Evolutionary conservation across 495 filamentous ascomycete species (phyloP).

Genomic region (Lasiosphaeria hispida): DNA sequence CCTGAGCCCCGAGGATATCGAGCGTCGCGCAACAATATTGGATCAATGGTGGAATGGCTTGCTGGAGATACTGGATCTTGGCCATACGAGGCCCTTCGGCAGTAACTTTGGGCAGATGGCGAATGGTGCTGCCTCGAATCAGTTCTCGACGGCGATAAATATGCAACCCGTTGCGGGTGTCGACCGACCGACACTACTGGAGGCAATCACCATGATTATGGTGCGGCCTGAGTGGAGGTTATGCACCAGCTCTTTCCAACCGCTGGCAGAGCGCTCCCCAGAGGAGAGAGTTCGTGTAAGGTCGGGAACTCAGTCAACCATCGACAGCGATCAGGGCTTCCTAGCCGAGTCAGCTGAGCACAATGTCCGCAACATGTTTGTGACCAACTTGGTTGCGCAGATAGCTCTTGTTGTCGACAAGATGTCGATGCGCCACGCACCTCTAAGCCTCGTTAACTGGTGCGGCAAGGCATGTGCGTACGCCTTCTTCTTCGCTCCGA

Average conservation of each 20-base stretch:
- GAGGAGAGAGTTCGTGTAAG: slow-evolving; percentile 38
- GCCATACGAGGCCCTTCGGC: slow-evolving; percentile 36
- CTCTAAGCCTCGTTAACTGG: slow-evolving; percentile 88
- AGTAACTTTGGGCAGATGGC: slow-evolving; percentile 51
- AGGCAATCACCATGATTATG: slow-evolving; percentile 87
- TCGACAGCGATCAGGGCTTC: slow-evolving; percentile 67
- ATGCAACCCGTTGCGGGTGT: slow-evolving; percentile 36
- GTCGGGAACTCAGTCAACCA: slow-evolving; percentile 45
- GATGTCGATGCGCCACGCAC: slow-evolving; percentile 84
- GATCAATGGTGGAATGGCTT: slow-evolving; percentile 97
- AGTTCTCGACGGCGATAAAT: slow-evolving; percentile 52
- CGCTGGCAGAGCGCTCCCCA: slow-evolving; percentile 50
- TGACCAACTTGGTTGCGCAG: slow-evolving; percentile 80
- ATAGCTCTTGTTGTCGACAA: slow-evolving; percentile 88
- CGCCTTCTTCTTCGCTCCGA: slow-evolving; percentile 93
- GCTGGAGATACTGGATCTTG: slow-evolving; percentile 78
- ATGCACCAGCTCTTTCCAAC: slow-evolving; percentile 61
- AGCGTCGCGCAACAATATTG: slow-evolving; percentile 75
- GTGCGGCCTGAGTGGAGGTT: slow-evolving; percentile 87
- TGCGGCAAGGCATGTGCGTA: slow-evolving; percentile 93
- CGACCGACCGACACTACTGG: slow-evolving; percentile 71
- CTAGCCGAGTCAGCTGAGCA: slow-evolving; percentile 87
- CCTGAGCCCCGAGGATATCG: slow-evolving; percentile 74
- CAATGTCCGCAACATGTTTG: slow-evolving; percentile 89
- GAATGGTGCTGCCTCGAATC: slow-evolving; percentile 14